Evolutionary conservation across 2,329 filamentous ascomycete genomes (phyloP).

Genomic region (Aspergillus awamori): DNA sequence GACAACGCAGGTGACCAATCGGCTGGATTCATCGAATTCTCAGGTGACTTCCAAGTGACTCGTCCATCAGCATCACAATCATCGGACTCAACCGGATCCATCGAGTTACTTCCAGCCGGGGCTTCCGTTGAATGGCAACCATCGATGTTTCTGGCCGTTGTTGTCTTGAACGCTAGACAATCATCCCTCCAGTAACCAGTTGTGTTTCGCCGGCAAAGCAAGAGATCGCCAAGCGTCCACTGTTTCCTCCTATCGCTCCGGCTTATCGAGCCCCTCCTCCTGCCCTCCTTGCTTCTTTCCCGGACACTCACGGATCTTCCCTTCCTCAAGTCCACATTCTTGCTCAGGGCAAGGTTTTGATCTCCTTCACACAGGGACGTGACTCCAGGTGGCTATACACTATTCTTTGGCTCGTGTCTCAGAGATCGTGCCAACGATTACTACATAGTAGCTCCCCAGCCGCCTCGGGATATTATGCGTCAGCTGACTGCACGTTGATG

Average conservation of each 20-base stretch:
- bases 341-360: constrained; percentile 10
- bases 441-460: neutral
- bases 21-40: neutral
- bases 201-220: constrained; percentile 1
- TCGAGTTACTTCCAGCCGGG: neutral
- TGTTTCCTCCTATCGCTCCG: constrained; percentile 18
- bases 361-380: neutral
- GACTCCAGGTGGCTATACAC: neutral
- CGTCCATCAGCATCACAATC: neutral
- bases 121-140: neutral
- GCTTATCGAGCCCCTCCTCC: constrained; percentile 18
- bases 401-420: neutral
- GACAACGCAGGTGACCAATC: neutral
- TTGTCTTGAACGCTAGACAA: neutral
- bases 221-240: too few species aligned
- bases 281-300: constrained; percentile 15
- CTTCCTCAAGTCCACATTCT: constrained; percentile 10
- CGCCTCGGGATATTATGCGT: neutral
- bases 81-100: too few species aligned
- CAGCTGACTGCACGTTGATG: neutral
- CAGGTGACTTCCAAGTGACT: neutral
- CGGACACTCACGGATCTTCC: neutral
- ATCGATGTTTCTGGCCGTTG: too few species aligned
- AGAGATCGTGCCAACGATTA: neutral
- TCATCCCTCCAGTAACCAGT: neutral